These are phyloP conservation scores for Mediolabrus comicus DNA, from an alignment of 108 stramenopile genomes.

Conservation along the genomic window DNA sequence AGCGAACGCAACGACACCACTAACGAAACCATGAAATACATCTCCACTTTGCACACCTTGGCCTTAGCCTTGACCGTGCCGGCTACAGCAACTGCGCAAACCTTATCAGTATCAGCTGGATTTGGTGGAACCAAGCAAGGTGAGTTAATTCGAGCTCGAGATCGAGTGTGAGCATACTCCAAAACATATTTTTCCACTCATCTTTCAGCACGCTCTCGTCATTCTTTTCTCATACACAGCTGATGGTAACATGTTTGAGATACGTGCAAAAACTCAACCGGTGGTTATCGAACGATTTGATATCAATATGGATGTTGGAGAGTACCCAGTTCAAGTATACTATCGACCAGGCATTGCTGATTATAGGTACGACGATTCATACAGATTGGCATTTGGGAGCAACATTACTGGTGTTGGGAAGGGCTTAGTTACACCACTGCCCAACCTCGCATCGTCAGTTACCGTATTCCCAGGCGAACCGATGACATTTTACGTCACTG, in stretches of 20 bases:
- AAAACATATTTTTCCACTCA: neutral
- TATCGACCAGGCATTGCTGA: neutral
- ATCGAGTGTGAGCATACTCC: too few species aligned
- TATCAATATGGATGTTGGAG: neutral
- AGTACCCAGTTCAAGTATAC: neutral
- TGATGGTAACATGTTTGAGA: neutral
- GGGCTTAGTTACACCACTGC: neutral
- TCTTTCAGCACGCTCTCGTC: neutral
- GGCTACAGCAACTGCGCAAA: neutral
- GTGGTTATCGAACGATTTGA: neutral
- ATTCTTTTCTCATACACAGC: neutral
- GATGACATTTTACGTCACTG: neutral
- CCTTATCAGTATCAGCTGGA: neutral
- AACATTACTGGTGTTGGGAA: neutral
- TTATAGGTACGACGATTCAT: neutral
- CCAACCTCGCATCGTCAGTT: neutral
- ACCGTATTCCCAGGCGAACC: neutral
- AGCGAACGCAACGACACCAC: neutral
- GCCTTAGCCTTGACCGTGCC: neutral
- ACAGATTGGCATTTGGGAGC: neutral
- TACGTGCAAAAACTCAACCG: neutral
- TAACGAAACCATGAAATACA: neutral
- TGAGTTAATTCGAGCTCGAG: neutral
- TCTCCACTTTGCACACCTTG: neutral
- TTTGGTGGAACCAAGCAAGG: neutral